phyloP scores from a whole-genome alignment of 257 asterid genomes.

The Petrea volubilis region DNA sequence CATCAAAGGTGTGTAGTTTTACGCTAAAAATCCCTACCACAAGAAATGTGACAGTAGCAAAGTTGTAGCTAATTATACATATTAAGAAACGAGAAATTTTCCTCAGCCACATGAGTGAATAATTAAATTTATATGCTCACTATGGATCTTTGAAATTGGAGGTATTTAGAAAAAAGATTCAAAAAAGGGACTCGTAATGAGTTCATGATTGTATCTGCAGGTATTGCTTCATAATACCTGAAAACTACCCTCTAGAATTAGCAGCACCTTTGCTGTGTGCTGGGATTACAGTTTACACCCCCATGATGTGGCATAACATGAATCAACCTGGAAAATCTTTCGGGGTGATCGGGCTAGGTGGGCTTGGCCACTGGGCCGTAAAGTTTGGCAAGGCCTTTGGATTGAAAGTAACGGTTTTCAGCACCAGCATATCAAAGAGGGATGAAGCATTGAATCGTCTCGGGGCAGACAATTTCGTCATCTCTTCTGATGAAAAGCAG shows the following conservation, averaged over 20 bases:
- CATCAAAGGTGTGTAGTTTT: slow-evolving; percentile 59
- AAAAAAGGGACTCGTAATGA: too few species aligned
- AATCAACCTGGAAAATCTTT: slow-evolving; percentile 82
- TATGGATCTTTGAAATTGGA: too few species aligned
- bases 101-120: too few species aligned
- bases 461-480: slow-evolving; percentile 77
- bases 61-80: too few species aligned
- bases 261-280: slow-evolving; percentile 96
- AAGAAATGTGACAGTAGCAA: not conserved
- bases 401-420: slow-evolving; percentile 77
- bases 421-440: slow-evolving; percentile 77
- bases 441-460: slow-evolving; percentile 70
- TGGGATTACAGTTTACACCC: slow-evolving; percentile 85
- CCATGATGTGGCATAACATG: slow-evolving; percentile 83
- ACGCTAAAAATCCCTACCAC: not conserved
- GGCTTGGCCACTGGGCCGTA: slow-evolving; percentile 93
- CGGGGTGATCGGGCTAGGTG: slow-evolving; percentile 91
- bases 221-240: too few species aligned
- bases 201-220: slow-evolving; percentile 33
- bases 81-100: too few species aligned
- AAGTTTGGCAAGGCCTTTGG: slow-evolving; percentile 95
- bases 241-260: slow-evolving; percentile 56
- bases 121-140: too few species aligned
- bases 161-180: too few species aligned
- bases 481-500: slow-evolving; percentile 75